Conservation (phyloP, 495 filamentous ascomycete species). For the Corynascus novoguineensis region DNA sequence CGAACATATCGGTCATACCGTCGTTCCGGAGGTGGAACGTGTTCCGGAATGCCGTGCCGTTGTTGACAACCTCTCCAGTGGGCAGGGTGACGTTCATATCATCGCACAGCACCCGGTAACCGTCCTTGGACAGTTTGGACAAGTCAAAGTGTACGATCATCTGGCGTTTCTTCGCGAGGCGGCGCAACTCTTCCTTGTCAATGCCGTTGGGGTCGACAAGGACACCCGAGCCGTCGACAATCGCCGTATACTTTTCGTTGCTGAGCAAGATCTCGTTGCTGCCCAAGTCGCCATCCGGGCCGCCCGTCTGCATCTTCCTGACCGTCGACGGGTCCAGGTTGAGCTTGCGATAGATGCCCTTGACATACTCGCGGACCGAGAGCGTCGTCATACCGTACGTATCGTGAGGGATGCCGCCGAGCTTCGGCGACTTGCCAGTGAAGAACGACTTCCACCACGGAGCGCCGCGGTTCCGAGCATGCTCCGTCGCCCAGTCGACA, state of each 20-base stretch:
- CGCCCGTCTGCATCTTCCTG: conserved; percentile 93
- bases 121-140: conserved; percentile 76
- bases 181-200: conserved; percentile 73
- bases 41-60: conserved; percentile 94
- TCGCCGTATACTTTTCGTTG: conserved; percentile 87
- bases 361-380: conserved; percentile 90
- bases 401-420: conserved; percentile 96
- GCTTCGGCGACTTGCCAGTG: conserved; percentile 92
- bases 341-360: conserved; percentile 94
- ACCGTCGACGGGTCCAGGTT: conserved; percentile 77
- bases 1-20: conserved; percentile 77
- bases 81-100: conserved; percentile 82
- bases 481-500: conserved; percentile 96
- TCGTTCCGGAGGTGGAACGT: conserved; percentile 83
- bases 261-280: conserved; percentile 96
- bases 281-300: conserved; percentile 92
- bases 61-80: conserved; percentile 76
- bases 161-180: conserved; percentile 75
- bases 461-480: conserved; percentile 80
- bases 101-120: conserved; percentile 90
- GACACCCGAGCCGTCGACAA: conserved; percentile 93
- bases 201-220: conserved; percentile 89
- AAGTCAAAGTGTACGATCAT: conserved; percentile 89
- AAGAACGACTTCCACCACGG: conserved; percentile 99
- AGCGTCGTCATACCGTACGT: conserved; percentile 96